Evolutionary conservation across 352 stramenopile genomes (phyloP), one percentile per base, ranked within the genome.

Genomic region (Discostella stelligera): DNA sequence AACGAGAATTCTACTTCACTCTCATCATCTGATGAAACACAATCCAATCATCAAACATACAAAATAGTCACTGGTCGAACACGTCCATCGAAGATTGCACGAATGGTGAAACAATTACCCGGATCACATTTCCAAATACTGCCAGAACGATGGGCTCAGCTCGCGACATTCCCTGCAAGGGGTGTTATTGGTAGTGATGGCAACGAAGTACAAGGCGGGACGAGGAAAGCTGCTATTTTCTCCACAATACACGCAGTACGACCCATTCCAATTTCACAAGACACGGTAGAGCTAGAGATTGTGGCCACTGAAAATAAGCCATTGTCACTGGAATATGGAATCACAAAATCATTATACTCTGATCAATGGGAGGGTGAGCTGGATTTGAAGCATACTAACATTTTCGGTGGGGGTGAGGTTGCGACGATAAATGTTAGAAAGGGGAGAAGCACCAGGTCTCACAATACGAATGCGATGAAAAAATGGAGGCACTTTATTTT

Each of bases 301-400:
- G 53, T 87, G 58, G 84, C 71, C 11, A 77, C 48, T 21, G 87
- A 93, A 84, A 82, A 82, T 27, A 83, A 85, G 56, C 64, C 84
- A 20, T 58, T 70, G 27, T 82, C 88, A 71, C 61, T 93, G 8
- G 84, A 93, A 80, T 93, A 93, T 63, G 87, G 87, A 13, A 20
- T 93, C 16, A 80, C 78, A 25, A 90, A 89, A 71, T 89, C 80
- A n/a, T 67, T 91, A 10, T 93, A 90, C 62, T 89, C 82, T 16
- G 79, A 83, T 71, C 69, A 75, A 48, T 93, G 87, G 87, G 87
- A 91, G 67, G 87, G 87, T 39, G 87, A 91, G 67, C 54, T 93
- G n/a, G 85, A 91, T 64, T 89, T 93, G 74, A 79, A 89, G 39
- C 79, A 90, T 65, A 56, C 13, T 23, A 93, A 93, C 71, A 37